Conservation (phyloP, 108 stramenopile species). For the Skeletonema marinoi region DNA sequence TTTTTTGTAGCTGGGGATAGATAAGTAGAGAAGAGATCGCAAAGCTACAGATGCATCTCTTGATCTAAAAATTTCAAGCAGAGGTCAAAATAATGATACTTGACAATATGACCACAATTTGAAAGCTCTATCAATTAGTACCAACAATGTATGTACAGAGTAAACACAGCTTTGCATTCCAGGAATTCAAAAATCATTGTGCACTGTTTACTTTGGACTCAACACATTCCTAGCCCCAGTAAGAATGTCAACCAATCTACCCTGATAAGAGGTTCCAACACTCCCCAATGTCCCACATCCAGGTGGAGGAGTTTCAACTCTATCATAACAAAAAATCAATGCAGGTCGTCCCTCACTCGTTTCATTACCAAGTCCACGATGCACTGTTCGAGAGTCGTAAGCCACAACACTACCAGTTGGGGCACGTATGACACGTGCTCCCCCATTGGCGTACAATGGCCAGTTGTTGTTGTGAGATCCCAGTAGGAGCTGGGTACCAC, state of each 20-base stretch:
- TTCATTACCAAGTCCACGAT: conserved; percentile 17
- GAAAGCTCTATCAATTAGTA: too few species aligned
- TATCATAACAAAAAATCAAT: conserved; percentile 18
- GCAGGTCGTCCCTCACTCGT: conserved; percentile 13
- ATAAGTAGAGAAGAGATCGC: too few species aligned
- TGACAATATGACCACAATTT: too few species aligned
- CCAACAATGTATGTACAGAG: too few species aligned
- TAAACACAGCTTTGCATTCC: too few species aligned
- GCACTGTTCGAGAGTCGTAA: conserved; percentile 13
- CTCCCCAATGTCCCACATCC: conserved; percentile 10
- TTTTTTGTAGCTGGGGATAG: too few species aligned
- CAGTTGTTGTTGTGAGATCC: not conserved
- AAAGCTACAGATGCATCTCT: too few species aligned
- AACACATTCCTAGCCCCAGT: conserved; percentile 2
- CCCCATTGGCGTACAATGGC: not conserved
- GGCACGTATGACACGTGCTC: not conserved
- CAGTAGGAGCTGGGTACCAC: not conserved
- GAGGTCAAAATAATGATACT: too few species aligned
- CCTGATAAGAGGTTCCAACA: conserved; percentile 10
- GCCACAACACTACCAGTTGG: conserved; percentile 10
- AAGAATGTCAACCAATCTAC: conserved; percentile 7
- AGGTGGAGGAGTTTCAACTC: conserved; percentile 13
- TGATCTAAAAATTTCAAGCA: too few species aligned
- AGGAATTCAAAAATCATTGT: too few species aligned
- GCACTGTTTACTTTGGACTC: not conserved